phyloP scores from a whole-genome alignment of 2,329 filamentous ascomycete genomes.

The Herpomyces periplanetae region DNA sequence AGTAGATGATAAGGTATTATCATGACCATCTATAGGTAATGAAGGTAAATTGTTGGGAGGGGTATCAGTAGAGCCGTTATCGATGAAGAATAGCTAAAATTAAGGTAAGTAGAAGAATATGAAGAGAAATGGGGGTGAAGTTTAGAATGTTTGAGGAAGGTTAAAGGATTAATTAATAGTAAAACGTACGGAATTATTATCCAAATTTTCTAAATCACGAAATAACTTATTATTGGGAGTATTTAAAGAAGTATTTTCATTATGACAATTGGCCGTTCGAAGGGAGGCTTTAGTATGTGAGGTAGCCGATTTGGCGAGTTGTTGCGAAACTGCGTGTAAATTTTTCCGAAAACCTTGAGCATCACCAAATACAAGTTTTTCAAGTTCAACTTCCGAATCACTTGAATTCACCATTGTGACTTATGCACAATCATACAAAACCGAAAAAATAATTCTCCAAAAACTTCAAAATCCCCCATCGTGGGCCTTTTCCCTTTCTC shows the following conservation, averaged over 20 bases:
- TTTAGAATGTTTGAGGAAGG: conserved; percentile 1
- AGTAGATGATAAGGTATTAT: conserved; percentile 4
- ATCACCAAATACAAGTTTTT: conserved; percentile 59
- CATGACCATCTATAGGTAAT: conserved; percentile 8
- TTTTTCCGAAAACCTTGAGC: conserved; percentile 38
- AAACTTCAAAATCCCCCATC: too few species aligned
- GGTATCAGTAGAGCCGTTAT: conserved; percentile 16
- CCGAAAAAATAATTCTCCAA: too few species aligned
- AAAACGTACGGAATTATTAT: conserved; percentile 24
- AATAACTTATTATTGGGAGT: conserved; percentile 9
- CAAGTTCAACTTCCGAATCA: conserved; percentile 54
- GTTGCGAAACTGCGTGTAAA: conserved; percentile 16
- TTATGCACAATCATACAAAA: too few species aligned
- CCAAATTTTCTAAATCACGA: conserved; percentile 17
- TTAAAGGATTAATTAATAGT: conserved; percentile 1
- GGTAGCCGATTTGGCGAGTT: conserved; percentile 3
- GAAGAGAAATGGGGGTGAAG: conserved; percentile 1
- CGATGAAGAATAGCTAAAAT: conserved; percentile 32
- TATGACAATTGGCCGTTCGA: conserved; percentile 7
- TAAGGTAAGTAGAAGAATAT: conserved; percentile 1
- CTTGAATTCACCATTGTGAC: too few species aligned
- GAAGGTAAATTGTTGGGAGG: conserved; percentile 7
- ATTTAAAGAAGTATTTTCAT: conserved; percentile 11
- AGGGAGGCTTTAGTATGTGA: conserved; percentile 4
- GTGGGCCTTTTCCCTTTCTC: too few species aligned